Evolutionary conservation across 1,139 yeast genomes (phyloP).

Genomic region (Diutina pseudorugosa): DNA sequence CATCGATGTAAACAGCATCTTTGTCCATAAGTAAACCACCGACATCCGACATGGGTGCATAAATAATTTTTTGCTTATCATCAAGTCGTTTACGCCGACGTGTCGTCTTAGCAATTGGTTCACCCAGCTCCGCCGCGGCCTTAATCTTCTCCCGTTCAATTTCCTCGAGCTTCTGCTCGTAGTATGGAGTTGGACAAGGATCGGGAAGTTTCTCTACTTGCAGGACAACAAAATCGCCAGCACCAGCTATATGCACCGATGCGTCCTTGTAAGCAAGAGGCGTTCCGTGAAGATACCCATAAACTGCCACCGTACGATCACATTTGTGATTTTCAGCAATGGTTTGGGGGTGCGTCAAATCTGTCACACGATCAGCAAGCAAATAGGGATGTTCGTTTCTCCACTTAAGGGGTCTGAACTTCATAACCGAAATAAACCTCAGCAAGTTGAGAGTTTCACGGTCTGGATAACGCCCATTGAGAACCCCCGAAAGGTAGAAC

Average conservation of each 20-base stretch:
- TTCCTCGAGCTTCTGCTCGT: conserved; percentile 76
- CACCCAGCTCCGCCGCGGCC: conserved; percentile 50
- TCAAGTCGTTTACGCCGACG: conserved; percentile 73
- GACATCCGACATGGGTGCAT: conserved; percentile 99
- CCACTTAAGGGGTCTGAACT: conserved; percentile 96
- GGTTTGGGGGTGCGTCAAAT: conserved; percentile 81
- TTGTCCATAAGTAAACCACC: conserved; percentile 96
- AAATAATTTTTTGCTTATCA: conserved; percentile 85
- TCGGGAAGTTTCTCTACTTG: conserved; percentile 86
- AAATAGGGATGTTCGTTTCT: conserved; percentile 95
- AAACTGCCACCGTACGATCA: conserved; percentile 82
- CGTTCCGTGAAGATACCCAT: conserved; percentile 93
- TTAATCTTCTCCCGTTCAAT: conserved; percentile 59
- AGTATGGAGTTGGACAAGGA: conserved; percentile 97
- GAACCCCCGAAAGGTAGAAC: conserved; percentile 88
- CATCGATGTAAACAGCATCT: conserved; percentile 93
- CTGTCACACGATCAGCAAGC: conserved; percentile 87
- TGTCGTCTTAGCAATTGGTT: conserved; percentile 36
- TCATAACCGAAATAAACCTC: conserved; percentile 92
- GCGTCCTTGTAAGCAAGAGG: conserved; percentile 67
- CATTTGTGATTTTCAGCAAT: conserved; percentile 70
- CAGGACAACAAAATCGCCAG: conserved; percentile 74
- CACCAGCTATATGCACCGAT: conserved; percentile 87
- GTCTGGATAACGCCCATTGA: conserved; percentile 96
- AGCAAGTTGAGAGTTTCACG: conserved; percentile 87